Percentiles rank a stretch among this genome's conserved stretches.
Conservation (phyloP, 371 early-diverging fungal genomes). For the Capillidium rhysosporum region DNA sequence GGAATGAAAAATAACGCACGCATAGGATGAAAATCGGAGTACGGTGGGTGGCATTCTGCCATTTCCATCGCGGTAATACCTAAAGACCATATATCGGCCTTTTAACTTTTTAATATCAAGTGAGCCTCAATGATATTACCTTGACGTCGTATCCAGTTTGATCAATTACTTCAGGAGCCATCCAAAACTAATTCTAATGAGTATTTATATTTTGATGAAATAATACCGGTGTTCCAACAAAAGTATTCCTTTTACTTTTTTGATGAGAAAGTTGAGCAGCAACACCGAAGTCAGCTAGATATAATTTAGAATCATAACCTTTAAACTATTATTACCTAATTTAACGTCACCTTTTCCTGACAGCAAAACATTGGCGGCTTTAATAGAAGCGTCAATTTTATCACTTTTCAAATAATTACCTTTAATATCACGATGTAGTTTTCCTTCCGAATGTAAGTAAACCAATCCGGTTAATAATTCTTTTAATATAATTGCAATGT, state of each 20-base stretch:
- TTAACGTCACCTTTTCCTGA: slow-evolving; percentile 23
- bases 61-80: slow-evolving; percentile 97
- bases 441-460: slow-evolving; percentile 86
- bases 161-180: slow-evolving; percentile 97
- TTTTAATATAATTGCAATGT: slow-evolving; percentile 76
- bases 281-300: slow-evolving; percentile 87
- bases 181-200: slow-evolving; percentile 49
- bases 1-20: slow-evolving; percentile 84
- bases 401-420: slow-evolving; percentile 15
- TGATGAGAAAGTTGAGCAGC: slow-evolving; percentile 58
- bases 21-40: slow-evolving; percentile 83
- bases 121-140: slow-evolving; percentile 12
- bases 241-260: slow-evolving; percentile 81
- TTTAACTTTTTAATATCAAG: slow-evolving; percentile 1
- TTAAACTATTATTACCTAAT: slow-evolving; percentile 13
- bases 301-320: background rate
- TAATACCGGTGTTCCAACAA: slow-evolving; percentile 89
- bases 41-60: slow-evolving; percentile 83
- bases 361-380: slow-evolving; percentile 68
- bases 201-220: background rate
- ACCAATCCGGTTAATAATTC: slow-evolving; percentile 82
- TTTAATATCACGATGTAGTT: slow-evolving; percentile 87
- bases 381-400: slow-evolving; percentile 8
- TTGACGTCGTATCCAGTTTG: slow-evolving; percentile 90
- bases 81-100: slow-evolving; percentile 96